Evolutionary conservation across 2,329 filamentous ascomycete species (phyloP), one percentile per base, ranked within the genome.

Genomic region (Penicillium sp.): DNA sequence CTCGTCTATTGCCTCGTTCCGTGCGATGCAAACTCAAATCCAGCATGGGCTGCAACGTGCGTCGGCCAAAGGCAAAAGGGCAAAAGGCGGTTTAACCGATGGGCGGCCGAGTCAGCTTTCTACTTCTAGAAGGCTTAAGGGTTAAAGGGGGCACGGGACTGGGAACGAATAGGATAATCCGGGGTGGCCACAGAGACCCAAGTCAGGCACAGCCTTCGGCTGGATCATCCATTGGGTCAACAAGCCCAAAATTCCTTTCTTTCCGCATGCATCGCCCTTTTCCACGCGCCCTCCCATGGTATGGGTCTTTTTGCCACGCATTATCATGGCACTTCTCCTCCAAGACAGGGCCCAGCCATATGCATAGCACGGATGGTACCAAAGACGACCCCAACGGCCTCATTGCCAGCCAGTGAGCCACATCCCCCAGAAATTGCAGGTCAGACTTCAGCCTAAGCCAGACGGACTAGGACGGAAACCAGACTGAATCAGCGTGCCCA

Each of bases 1-100:
- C 8, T 49, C 43, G 54, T 12, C 37, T 34, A 41, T 7, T 59
- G 42, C 53, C 53, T 59, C 50, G 43, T 63, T 63, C 58, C 53
- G 60, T 65, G 54, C 60, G 38, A 62, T 59, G 54, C 43, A 67
- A 67, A 67, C 59, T 67, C 58, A 65, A 67, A 66, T 57, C 47
- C 47, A 53, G 55, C 54, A 59, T 67, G 20, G 66, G 64, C 63
- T 64, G 63, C 61, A 67, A 64, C 61, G 64, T 67, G 66, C 53
- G 34, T 56, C 45, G 53, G 25, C 25, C 22, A 22, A 52, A 56
- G 54, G 54, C 45, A 35, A 20, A 20, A 20, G 20, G 20, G 20
- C 20, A 41, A 57, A 57, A 47, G 52, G 47, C 38, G 37, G 25
- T 28, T 42, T 42, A 43, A 51, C 54, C 54, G 54, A 51, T 17